A percentile compares a stretch with the other conserved stretches of the same genome.
phyloP scores from a whole-genome alignment of 768 basidiomycete genomes.

The Lentinula boryana region DNA sequence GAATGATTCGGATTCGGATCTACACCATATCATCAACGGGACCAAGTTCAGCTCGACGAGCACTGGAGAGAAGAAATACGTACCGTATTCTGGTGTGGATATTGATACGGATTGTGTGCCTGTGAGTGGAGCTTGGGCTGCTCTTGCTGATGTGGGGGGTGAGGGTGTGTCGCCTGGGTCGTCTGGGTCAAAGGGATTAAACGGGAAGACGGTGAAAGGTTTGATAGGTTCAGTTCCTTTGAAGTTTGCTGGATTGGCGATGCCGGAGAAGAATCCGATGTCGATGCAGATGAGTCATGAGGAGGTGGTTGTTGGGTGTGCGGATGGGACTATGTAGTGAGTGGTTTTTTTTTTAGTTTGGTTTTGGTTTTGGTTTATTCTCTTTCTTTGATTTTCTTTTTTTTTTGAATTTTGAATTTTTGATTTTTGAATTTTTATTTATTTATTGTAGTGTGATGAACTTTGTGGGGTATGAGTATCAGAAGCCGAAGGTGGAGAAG shows the following conservation, averaged over 20 bases:
- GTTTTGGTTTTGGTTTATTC: too few relatives aligned
- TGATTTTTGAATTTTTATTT: too few relatives aligned
- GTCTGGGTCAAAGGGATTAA: too few relatives aligned
- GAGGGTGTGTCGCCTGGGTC: too few relatives aligned
- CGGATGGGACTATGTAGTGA: slow-evolving; percentile 88
- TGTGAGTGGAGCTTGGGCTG: slow-evolving; percentile 71
- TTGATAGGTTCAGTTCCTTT: slow-evolving; percentile 54
- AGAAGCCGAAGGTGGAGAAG: slow-evolving; percentile 30
- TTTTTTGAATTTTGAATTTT: too few relatives aligned
- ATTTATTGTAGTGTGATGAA: slow-evolving; percentile 46
- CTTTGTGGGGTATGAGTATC: slow-evolving; percentile 54
- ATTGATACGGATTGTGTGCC: slow-evolving; percentile 62
- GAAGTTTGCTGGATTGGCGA: slow-evolving; percentile 75
- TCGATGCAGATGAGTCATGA: slow-evolving; percentile 89
- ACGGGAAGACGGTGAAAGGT: slow-evolving; percentile 36
- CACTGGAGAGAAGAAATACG: background rate
- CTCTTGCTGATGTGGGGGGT: slow-evolving; percentile 40
- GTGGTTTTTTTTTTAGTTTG: slow-evolving; percentile 16
- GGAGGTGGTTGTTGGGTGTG: slow-evolving; percentile 87
- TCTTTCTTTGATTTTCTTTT: too few relatives aligned
- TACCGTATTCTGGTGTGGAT: slow-evolving; percentile 34
- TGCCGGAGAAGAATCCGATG: slow-evolving; percentile 93
- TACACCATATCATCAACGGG: background rate
- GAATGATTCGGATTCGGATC: slow-evolving; percentile 14
- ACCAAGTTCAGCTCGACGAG: background rate